A percentile compares a stretch with the other conserved stretches of the same genome.
Conservation (phyloP, 495 filamentous ascomycete species). For the Neurospora discreta region DNA sequence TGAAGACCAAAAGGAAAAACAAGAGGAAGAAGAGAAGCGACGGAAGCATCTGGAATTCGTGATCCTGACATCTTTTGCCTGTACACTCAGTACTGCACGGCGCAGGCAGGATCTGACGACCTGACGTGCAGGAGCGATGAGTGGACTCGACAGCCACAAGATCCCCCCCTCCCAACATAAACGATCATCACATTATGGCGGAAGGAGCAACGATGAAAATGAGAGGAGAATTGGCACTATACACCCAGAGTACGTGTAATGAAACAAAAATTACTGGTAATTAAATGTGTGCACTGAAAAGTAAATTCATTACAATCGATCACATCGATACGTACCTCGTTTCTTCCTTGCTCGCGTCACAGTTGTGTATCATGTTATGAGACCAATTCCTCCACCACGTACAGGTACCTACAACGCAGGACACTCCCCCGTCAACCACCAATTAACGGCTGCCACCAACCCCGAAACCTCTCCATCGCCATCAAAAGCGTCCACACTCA, state of each 20-base stretch:
- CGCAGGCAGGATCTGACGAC: too few relatives aligned
- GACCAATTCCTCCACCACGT: background rate
- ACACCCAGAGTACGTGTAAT: background rate
- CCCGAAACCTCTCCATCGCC: background rate
- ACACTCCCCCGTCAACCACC: background rate
- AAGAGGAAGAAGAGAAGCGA: too few relatives aligned
- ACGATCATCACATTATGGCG: background rate
- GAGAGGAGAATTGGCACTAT: too few relatives aligned
- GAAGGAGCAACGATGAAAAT: background rate
- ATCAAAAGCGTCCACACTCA: background rate
- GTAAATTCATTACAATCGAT: background rate
- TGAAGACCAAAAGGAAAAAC: too few relatives aligned
- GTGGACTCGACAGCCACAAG: too few relatives aligned
- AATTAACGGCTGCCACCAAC: background rate
- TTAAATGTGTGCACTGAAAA: background rate
- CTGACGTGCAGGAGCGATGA: too few relatives aligned
- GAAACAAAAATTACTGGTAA: background rate
- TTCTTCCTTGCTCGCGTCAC: background rate
- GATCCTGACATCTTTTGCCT: too few relatives aligned
- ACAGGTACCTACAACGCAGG: background rate
- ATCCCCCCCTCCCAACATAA: too few relatives aligned
- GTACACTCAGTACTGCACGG: too few relatives aligned
- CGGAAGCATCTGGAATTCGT: too few relatives aligned
- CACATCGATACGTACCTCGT: background rate
- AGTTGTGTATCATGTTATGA: background rate